Evolutionary conservation across 129 eudicot species (phyloP).

Genomic region (Deinandra increscens): DNA sequence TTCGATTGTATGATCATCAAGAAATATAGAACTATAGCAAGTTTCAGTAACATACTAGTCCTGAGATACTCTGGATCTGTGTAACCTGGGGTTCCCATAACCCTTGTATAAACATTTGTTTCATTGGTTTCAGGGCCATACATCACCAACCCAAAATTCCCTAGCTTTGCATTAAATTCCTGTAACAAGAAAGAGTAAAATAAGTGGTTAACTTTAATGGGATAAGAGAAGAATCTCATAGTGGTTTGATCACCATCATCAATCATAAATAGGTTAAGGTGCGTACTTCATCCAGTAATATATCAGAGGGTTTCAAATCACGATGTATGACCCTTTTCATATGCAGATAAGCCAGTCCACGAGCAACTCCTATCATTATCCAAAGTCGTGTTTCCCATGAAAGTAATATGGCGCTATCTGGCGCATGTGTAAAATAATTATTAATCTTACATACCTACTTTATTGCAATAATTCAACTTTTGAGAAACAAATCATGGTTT

Average conservation of each 20-base stretch:
- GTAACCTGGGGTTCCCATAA: constrained; percentile 27
- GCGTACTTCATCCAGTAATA: constrained; percentile 29
- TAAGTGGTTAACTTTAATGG: background rate
- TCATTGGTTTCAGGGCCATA: constrained; percentile 3
- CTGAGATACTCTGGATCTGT: constrained; percentile 1
- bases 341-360: constrained; percentile 35
- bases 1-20: too few relatives aligned
- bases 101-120: constrained; percentile 27
- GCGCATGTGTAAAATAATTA: background rate
- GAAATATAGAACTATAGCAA: too few relatives aligned
- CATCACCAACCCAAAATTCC: constrained; percentile 24
- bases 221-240: background rate
- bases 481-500: background rate
- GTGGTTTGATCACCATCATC: background rate
- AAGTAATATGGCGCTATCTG: constrained; percentile 21
- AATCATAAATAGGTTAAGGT: background rate
- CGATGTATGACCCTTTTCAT: constrained; percentile 13
- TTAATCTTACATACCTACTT: too few relatives aligned
- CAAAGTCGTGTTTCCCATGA: constrained; percentile 31
- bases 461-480: background rate
- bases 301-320: constrained; percentile 10
- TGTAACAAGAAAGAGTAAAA: constrained; percentile 12
- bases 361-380: constrained; percentile 31
- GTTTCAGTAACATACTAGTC: constrained; percentile 29
- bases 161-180: constrained; percentile 37